Evolutionary conservation across 768 basidiomycete genomes (phyloP), one percentile per base, ranked within the genome.

Genomic region (Panellus pusillus): DNA sequence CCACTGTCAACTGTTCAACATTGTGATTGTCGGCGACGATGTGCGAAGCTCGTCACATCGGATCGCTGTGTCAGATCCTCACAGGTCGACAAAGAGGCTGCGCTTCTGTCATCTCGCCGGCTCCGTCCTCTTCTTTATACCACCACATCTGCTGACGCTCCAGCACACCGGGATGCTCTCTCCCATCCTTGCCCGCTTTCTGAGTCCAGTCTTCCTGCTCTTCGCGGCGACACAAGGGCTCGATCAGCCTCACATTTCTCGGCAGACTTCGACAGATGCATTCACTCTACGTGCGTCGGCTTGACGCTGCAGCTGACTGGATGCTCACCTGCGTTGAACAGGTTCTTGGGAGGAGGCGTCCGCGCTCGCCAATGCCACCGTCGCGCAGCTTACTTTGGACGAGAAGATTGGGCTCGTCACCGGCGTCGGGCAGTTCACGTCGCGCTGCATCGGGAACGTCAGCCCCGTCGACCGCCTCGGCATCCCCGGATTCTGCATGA

Each of bases 401-500:
- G 77, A 79, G 66, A 79, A 79, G 59, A 62, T 79, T 4, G 77
- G 75, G 1, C 67, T 79, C 42, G 68, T 79, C 39, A 72, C 63
- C 11, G 78, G 78, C 27, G 77, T 75, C 4, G 78, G 78, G 6
- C 74, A 78, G 51, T 66, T 78, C 27, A 75, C 66, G 52, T 60
- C 72, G 11, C 74, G 77, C 41, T 79, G 78, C 50, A 71, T 76
- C 19, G 78, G 78, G 6, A 76, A 80, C 51, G 78, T 74, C 3
- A 67, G 64, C n/a, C 64, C 77, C 35, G 65, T 79, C 36, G 31
- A 68, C 20, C 70, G 75, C 11, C 69, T 77, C 19, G 69, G 68
- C 4, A 72, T 80, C 28, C 77, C 79, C 4, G 74, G 75, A 0
- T 61, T 80, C 24, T 80, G 79, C 55, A 70, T 78, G 43, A 71